Conservation (phyloP, 192 early-diverging fungal genomes). For the Backusella westeae region DNA sequence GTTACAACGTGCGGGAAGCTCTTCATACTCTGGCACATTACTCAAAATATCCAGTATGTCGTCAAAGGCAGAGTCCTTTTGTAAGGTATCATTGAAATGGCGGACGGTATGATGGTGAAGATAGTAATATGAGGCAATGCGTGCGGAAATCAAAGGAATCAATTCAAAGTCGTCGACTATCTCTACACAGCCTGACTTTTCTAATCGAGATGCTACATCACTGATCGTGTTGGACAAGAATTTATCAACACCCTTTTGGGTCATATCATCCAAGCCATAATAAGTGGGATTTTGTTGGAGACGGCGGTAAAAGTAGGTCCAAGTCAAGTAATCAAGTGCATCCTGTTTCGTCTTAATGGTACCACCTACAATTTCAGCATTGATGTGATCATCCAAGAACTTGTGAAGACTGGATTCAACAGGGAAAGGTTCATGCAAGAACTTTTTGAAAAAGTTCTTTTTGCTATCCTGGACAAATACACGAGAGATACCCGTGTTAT, state of each 20-base stretch:
- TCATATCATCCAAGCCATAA: conserved; percentile 83
- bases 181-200: conserved; percentile 70
- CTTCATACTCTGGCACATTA: conserved; percentile 84
- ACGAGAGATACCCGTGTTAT: conserved; percentile 86
- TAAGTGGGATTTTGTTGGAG: conserved; percentile 93
- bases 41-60: conserved; percentile 75
- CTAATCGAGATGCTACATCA: conserved; percentile 65
- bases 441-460: conserved; percentile 98
- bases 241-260: conserved; percentile 62
- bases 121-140: conserved; percentile 92
- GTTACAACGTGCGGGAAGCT: conserved; percentile 92
- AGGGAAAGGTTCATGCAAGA: conserved; percentile 94
- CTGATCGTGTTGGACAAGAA: conserved; percentile 84
- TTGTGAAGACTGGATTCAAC: conserved; percentile 80
- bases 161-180: conserved; percentile 66
- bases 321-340: conserved; percentile 91
- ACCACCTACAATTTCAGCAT: conserved; percentile 90
- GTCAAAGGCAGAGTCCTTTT: conserved; percentile 44
- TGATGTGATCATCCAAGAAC: conserved; percentile 83
- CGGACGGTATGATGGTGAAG: conserved; percentile 79
- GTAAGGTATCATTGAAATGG: conserved; percentile 61
- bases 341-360: conserved; percentile 91
- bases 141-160: conserved; percentile 70
- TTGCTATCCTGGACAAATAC: conserved; percentile 96
- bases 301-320: conserved; percentile 95